Percentiles rank a stretch among this genome's conserved stretches.
Conservation (phyloP, 1,284 basidiomycete genomes). For the Vanrija humicola region DNA sequence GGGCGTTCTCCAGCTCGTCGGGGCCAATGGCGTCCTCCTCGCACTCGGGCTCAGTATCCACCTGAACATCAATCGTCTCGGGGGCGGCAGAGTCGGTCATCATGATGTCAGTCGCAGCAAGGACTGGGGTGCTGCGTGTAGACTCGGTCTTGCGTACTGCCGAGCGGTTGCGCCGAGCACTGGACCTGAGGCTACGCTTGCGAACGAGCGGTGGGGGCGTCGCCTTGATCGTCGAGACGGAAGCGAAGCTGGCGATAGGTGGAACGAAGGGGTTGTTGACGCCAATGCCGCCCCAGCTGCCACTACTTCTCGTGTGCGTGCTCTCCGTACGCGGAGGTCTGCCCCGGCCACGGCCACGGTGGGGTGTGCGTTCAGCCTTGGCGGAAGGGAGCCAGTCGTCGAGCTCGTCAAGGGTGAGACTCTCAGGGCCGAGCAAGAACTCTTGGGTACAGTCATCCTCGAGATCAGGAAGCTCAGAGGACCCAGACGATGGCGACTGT, state of each 20-base stretch:
- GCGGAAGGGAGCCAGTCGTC: conserved; percentile 37
- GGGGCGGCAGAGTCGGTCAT: conserved; percentile 11
- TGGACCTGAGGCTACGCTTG: conserved; percentile 14
- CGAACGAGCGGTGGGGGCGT: conserved; percentile 13
- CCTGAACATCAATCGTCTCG: conserved; percentile 9
- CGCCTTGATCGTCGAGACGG: not conserved
- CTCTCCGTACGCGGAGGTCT: conserved; percentile 2
- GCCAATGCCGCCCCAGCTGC: conserved; percentile 41
- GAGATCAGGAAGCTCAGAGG: conserved; percentile 28
- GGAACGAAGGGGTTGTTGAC: conserved; percentile 25
- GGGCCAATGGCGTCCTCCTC: conserved; percentile 34
- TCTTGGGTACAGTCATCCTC: conserved; percentile 17
- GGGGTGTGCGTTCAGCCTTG: conserved; percentile 24
- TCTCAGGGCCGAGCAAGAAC: conserved; percentile 39
- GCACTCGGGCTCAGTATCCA: conserved; percentile 5
- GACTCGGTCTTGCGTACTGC: conserved; percentile 10
- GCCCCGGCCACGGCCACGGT: conserved; percentile 17
- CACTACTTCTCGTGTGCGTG: conserved; percentile 14
- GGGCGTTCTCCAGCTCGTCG: conserved; percentile 36
- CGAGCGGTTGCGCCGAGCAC: conserved; percentile 8
- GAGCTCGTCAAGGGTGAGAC: conserved; percentile 40
- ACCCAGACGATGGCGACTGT: conserved; percentile 25
- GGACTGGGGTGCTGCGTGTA: conserved; percentile 7
- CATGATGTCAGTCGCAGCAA: conserved; percentile 3
- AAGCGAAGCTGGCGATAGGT: conserved; percentile 8